phyloP scores from a whole-genome alignment of 1,284 basidiomycete genomes.

The Athelia sp. region DNA sequence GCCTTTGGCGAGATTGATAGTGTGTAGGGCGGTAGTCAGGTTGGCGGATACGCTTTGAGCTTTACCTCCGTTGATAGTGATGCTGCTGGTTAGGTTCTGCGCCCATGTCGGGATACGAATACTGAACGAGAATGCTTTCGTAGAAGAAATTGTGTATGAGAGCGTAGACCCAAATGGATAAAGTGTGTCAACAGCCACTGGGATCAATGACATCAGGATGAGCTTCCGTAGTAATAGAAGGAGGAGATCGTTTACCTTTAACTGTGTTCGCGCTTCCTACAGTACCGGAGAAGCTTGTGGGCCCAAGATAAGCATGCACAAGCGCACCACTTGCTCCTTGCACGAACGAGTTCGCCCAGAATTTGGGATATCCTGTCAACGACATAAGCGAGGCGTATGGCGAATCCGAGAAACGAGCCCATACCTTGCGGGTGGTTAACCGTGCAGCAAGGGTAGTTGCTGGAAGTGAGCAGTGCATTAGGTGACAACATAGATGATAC shows the following conservation, averaged over 20 bases:
- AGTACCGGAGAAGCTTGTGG: conserved; percentile 25
- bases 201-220: conserved; percentile 16
- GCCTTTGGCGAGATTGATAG: conserved; percentile 24
- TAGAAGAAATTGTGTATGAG: conserved; percentile 27
- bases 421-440: conserved; percentile 30
- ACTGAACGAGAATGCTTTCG: conserved; percentile 30
- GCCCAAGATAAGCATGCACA: conserved; percentile 31
- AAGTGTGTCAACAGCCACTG: conserved; percentile 30
- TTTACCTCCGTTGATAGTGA: conserved; percentile 26
- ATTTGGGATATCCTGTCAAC: conserved; percentile 27
- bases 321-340: conserved; percentile 23
- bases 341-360: conserved; percentile 35
- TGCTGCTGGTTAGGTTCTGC: conserved; percentile 21
- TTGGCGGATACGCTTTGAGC: conserved; percentile 24
- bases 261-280: conserved; percentile 25
- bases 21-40: conserved; percentile 21
- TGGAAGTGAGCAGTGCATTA: conserved; percentile 5
- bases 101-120: conserved; percentile 40
- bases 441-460: conserved; percentile 36
- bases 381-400: too few species aligned
- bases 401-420: too few species aligned
- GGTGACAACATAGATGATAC: not conserved
- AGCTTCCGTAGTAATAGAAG: too few species aligned
- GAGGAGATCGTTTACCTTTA: conserved; percentile 19
- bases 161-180: conserved; percentile 40